Evolutionary conservation across 164 flowering plant species (phyloP), one percentile per base, ranked within the genome.

Genomic region (Annona squamosa): DNA sequence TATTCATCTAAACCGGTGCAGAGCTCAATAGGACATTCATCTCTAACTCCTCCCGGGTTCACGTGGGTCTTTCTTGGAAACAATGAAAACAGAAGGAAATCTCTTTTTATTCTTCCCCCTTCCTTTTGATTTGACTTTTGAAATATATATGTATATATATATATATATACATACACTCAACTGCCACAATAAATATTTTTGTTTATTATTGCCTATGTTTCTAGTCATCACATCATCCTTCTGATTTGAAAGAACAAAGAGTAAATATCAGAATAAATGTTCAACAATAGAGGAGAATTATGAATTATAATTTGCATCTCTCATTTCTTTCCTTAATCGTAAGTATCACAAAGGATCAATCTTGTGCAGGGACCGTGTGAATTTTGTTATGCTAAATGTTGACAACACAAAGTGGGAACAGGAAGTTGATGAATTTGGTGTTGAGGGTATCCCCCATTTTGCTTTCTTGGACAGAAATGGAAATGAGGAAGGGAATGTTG

Each of bases 401-500:
- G 99, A 95, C 82, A 95, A 95, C 89, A 95, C 99, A 63, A 95
- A 88, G 78, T 95, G 99, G 99, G 99, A 95, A 78, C 99, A 95
- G 74, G 99, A 95, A 83, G 88, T 95, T 4, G 97, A 95, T 73
- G 99, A 95, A 77, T 92, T 95, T 82, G 99, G 99, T 4, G 99
- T 95, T 43, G 99, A 95, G 85, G 99, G 99, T 5, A 95, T 95
- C 63, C 99, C 99, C 18, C 98, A 95, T 85, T 95, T 95, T 86
- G 92, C 98, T 5, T 95, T 95, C 83, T 79, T 95, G 72, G 99
- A 95, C 75, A 86, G 63, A 78, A 76, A 87, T 3, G 99, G 99
- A 64, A 92, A 95, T 52, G 99, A 95, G 77, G 96, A 94, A 77
- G 99, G 99, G 9, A 90, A 95, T 76, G 89, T 92, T 5, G 97